Evolutionary conservation across 2,329 filamentous ascomycete species (phyloP).

Genomic region (Myotisia sp.): DNA sequence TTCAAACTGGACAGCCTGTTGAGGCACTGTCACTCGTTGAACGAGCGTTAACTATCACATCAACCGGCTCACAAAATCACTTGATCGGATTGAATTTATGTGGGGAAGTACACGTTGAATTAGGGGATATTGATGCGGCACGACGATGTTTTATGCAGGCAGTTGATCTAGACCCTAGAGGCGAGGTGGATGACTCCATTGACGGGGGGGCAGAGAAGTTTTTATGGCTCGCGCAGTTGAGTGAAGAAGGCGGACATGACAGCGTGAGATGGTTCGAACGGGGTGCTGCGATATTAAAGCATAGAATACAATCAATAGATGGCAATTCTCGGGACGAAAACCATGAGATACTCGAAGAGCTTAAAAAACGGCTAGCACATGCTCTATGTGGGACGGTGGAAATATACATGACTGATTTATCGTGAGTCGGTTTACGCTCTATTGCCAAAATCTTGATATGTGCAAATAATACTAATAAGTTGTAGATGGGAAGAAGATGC

Average conservation of each 20-base stretch:
- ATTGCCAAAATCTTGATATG: conserved; percentile 1
- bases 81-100: conserved; percentile 56
- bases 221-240: conserved; percentile 83
- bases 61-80: conserved; percentile 24
- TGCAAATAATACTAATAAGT: conserved; percentile 3
- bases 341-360: conserved; percentile 44
- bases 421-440: conserved; percentile 36
- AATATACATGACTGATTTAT: conserved; percentile 98
- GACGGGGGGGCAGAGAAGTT: conserved; percentile 90
- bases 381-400: conserved; percentile 90
- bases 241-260: conserved; percentile 45
- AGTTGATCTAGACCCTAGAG: conserved; percentile 61
- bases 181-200: conserved; percentile 50
- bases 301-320: conserved; percentile 53
- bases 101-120: conserved; percentile 67
- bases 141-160: conserved; percentile 58
- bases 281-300: conserved; percentile 55
- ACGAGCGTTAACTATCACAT: conserved; percentile 33
- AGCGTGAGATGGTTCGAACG: conserved; percentile 49
- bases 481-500: conserved; percentile 76
- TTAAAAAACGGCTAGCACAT: conserved; percentile 68
- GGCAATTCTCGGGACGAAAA: conserved; percentile 29
- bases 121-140: conserved; percentile 66
- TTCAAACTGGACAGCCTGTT: conserved; percentile 45
- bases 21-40: conserved; percentile 42